Evolutionary conservation across 2,329 filamentous ascomycete genomes (phyloP), one percentile per base, ranked within the genome.

Genomic region (Onygenales sp.): DNA sequence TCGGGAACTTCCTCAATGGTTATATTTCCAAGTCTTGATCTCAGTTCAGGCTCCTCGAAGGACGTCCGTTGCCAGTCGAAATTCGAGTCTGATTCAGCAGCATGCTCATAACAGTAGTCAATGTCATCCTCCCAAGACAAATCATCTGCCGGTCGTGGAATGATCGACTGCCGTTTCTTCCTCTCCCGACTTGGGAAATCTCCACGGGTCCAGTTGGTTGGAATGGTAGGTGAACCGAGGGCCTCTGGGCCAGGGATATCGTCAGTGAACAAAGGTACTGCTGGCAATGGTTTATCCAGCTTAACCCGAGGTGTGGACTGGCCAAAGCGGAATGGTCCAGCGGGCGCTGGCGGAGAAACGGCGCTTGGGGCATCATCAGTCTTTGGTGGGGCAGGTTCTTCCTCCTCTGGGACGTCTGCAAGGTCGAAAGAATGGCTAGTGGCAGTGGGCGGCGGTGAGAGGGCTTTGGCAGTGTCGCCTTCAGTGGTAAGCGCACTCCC

Each of bases 81-180:
- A 56, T 84, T 74, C 57, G 77, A 82, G 51, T 79, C 77, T 1
- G 80, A 79, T 63, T 83, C 81, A 5, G 80, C 76, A 31, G 77
- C 78, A 61, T 81, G 76, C 56, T 82, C 77, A 58, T 83, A 83
- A 60, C 78, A 81, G 60, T 79, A 83, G 58, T 83, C 80, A 53
- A 84, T 79, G 55, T 82, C 79, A 40, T 81, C 79, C 59, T 84
- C 80, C 81, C 81, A 84, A 1, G 76, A 77, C 45, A 67, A 67
- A 8, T 54, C 52, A 34, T 34, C 48, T n/a, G 31, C 17, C 7
- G 34, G 27, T 10, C 52, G 21, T 11, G 39, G 36, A 9, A 37
- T 42, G 3, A 46, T 46, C n/a, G 48, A 51, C 2, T 31, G 32
- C 48, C 42, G 40, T 7, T 33, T 51, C 42, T 40, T 49, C n/a